phyloP scores from a whole-genome alignment of 352 stramenopile species.

The Globisporangium lucens region DNA sequence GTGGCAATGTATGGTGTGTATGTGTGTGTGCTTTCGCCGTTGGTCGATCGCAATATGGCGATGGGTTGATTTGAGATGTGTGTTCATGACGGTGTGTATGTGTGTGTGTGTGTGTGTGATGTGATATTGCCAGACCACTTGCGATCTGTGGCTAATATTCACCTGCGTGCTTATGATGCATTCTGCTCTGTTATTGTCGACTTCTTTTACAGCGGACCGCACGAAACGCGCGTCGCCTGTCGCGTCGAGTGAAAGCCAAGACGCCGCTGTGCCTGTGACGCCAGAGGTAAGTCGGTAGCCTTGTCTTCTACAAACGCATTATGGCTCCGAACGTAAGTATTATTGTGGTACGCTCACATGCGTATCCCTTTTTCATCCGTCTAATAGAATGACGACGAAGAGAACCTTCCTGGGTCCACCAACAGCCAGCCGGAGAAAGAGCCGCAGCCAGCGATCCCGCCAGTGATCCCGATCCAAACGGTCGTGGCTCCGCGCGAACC shows the following conservation, averaged over 20 bases:
- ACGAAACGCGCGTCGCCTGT: conserved; percentile 12
- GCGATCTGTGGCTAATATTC: background rate
- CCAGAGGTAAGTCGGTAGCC: conserved; percentile 7
- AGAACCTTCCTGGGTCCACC: background rate
- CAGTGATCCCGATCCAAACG: background rate
- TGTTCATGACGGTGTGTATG: background rate
- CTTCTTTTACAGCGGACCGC: conserved; percentile 11
- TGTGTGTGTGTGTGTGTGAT: background rate
- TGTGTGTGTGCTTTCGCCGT: background rate
- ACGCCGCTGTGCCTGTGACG: conserved; percentile 9
- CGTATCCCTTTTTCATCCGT: background rate
- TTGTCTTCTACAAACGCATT: background rate
- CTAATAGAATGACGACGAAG: conserved; percentile 11
- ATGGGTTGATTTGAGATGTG: background rate
- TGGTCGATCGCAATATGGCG: background rate
- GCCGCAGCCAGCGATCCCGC: background rate
- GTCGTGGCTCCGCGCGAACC: background rate
- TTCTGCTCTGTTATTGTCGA: background rate
- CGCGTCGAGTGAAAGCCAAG: conserved; percentile 1
- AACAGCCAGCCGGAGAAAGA: conserved; percentile 7
- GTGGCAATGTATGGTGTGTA: background rate
- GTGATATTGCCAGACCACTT: background rate
- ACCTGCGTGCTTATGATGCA: background rate
- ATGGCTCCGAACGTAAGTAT: background rate
- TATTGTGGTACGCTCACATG: background rate